Base-by-base conservation (phyloP, 768 basidiomycete species). In the Kockovaella imperatae region DNA sequence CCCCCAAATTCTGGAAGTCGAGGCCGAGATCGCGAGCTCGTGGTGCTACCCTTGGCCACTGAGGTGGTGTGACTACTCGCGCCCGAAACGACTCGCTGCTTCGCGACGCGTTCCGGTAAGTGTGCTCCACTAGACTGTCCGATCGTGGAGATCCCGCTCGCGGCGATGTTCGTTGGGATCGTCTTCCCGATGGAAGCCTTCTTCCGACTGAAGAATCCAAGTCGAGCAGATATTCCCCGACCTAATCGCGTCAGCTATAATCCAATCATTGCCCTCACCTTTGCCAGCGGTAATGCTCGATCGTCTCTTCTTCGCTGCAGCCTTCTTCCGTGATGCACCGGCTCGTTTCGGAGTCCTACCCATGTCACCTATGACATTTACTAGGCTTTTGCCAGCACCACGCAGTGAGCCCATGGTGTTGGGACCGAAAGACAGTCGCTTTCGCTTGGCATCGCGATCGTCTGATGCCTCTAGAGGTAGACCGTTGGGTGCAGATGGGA, bases 401-500 rank as follows among this genome's bases (percentile, higher is more conserved):
- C 49, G 40, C 0, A 65, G 26, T 0, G 53, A 50, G 15, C 58
- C 63, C 10, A 65, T 52, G 21, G 57, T 50, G n/a, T 56, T 52
- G 5, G 62, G 55, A 4, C 62, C 59, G n/a, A 47, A 50, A 5
- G 60, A 62, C 32, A 65, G 26, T 26, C 56, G 39, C 0, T 18
- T 42, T 18, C 51, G 36, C 42, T 63, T 66, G 28, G 54, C 35
- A 13, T 50, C 46, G 38, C 57, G 32, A 14, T 29, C 53, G 15
- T 45, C 53, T 15, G 17, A 24, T 1, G 47, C 29, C 0, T 24
- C 34, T 3, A 62, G 32, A 10, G 60, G 56, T 0, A 42, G 26
- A 20, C 64, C 64, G 21, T 60, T 66, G 2, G 64, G 64, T 6
- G 60, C 64, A 3, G 61, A 62, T 34, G 25, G 45, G 14, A 3